Evolutionary conservation across 306 rosid species (phyloP).

Genomic region (Ormosia semicastrata): DNA sequence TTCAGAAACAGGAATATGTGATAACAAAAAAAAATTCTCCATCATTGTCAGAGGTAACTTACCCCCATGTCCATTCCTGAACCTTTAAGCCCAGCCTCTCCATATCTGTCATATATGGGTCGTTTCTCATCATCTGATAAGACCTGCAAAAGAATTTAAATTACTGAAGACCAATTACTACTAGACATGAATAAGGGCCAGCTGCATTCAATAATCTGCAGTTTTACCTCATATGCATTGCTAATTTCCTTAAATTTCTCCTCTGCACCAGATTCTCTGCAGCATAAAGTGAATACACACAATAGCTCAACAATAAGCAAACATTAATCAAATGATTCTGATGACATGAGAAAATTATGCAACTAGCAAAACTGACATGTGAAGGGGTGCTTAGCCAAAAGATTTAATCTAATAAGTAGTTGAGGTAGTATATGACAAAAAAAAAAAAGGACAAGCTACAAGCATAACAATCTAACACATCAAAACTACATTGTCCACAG

Average conservation of each 20-base stretch:
- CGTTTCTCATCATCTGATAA: conserved; percentile 95
- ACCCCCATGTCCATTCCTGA: conserved; percentile 87
- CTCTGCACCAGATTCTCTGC: conserved; percentile 91
- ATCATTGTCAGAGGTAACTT: conserved; percentile 39
- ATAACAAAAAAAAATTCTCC: background rate
- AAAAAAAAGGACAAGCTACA: background rate
- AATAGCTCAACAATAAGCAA: conserved; percentile 19
- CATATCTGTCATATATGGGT: conserved; percentile 81
- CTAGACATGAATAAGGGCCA: background rate
- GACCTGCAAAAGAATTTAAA: conserved; percentile 56
- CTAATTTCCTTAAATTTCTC: conserved; percentile 88
- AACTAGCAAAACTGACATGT: conserved; percentile 9
- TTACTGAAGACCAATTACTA: conserved; percentile 17
- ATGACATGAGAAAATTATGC: background rate
- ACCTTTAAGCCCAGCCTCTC: conserved; percentile 98
- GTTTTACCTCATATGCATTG: conserved; percentile 90
- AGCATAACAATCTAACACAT: background rate
- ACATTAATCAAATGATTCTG: background rate
- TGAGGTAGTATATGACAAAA: background rate
- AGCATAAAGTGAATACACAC: conserved; percentile 22
- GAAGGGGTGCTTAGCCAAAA: background rate
- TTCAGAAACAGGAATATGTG: conserved; percentile 14
- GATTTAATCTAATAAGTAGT: background rate
- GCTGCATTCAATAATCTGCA: conserved; percentile 19
- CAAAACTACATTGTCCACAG: background rate